phyloP scores from a whole-genome alignment of 1,284 basidiomycete genomes.

The Malassezia globosa region DNA sequence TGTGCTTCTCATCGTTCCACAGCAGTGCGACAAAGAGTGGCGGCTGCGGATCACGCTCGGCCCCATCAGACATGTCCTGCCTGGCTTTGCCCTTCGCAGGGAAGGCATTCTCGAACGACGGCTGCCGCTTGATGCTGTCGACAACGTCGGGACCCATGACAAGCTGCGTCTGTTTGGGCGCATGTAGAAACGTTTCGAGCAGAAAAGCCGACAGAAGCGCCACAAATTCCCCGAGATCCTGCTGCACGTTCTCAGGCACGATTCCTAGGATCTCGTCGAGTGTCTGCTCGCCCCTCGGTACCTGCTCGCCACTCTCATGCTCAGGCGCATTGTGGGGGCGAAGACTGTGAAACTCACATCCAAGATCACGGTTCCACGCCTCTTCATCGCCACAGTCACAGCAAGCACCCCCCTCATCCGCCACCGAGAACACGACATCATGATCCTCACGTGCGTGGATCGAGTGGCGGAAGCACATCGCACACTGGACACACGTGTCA shows the following conservation, averaged over 20 bases:
- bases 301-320: neutral
- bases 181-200: conserved; percentile 71
- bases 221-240: conserved; percentile 63
- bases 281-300: neutral
- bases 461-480: conserved; percentile 40
- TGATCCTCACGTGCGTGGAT: conserved; percentile 35
- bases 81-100: conserved; percentile 19
- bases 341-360: conserved; percentile 36
- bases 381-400: conserved; percentile 46
- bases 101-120: conserved; percentile 53
- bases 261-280: conserved; percentile 28
- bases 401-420: conserved; percentile 36
- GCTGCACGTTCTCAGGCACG: conserved; percentile 53
- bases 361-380: conserved; percentile 39
- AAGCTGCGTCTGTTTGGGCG: conserved; percentile 64
- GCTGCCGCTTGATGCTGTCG: conserved; percentile 58
- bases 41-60: conserved; percentile 2
- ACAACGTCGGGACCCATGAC: conserved; percentile 50
- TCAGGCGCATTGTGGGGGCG: conserved; percentile 3
- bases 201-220: conserved; percentile 71
- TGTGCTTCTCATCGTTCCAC: conserved; percentile 98
- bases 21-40: conserved; percentile 66
- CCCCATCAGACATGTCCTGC: conserved; percentile 13
- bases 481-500: conserved; percentile 45
- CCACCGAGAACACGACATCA: conserved; percentile 43